Conservation (phyloP, 2,329 filamentous ascomycete genomes). For the Alternaria viburni region DNA sequence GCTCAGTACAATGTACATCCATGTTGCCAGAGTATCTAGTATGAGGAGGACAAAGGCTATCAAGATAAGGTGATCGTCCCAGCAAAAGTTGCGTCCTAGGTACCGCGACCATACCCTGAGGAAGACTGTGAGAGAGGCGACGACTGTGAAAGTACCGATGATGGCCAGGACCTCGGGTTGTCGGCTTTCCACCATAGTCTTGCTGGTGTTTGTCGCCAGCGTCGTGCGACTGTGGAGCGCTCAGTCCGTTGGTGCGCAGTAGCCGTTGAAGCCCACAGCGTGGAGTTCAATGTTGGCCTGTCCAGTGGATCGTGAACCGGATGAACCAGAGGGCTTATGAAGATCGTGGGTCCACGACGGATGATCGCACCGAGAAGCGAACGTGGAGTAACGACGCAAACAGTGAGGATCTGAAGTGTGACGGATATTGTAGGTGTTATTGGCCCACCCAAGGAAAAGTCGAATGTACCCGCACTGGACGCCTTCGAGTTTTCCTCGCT, state of each 20-base stretch:
- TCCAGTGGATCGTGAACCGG: background rate
- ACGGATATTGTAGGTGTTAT: background rate
- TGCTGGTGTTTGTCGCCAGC: background rate
- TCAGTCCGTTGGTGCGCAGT: background rate
- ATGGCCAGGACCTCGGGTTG: slow-evolving; percentile 36
- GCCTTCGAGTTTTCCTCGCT: background rate
- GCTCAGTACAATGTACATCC: slow-evolving; percentile 38
- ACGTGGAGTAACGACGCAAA: slow-evolving; percentile 3
- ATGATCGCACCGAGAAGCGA: slow-evolving; percentile 4
- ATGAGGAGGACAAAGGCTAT: slow-evolving; percentile 32
- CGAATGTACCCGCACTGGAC: background rate
- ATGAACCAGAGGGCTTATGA: background rate
- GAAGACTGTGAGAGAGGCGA: slow-evolving; percentile 36
- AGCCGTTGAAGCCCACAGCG: background rate
- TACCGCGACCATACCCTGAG: slow-evolving; percentile 36
- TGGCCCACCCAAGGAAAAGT: background rate
- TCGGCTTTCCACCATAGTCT: slow-evolving; percentile 33
- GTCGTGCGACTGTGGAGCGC: background rate
- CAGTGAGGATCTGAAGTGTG: background rate
- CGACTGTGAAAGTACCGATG: slow-evolving; percentile 34
- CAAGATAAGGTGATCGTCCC: slow-evolving; percentile 44
- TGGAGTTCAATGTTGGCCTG: background rate
- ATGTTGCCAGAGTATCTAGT: slow-evolving; percentile 29
- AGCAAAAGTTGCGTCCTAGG: slow-evolving; percentile 40
- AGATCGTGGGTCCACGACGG: slow-evolving; percentile 9